These are phyloP conservation scores for Coniochaeta sp. DNA, from an alignment of 2,329 filamentous ascomycete genomes.

Conservation along the genomic window DNA sequence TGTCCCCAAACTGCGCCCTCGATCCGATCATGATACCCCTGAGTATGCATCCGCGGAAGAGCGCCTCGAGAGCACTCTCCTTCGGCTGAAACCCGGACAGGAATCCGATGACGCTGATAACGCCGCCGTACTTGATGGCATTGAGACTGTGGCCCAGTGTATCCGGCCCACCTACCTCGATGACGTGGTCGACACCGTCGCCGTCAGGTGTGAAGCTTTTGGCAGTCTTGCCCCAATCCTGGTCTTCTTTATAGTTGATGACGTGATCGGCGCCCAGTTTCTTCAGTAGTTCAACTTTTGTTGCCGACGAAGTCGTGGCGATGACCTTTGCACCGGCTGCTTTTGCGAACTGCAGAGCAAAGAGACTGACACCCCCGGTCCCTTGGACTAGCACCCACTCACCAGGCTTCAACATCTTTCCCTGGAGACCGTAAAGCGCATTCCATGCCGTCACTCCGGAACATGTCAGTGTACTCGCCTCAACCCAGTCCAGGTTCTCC, in stretches of 20 bases:
- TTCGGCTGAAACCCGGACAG: neutral
- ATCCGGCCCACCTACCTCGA: neutral
- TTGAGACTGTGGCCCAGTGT: slow-evolving; percentile 1
- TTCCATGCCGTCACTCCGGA: slow-evolving; percentile 5
- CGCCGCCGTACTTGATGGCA: neutral
- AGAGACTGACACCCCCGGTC: neutral
- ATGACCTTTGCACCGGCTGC: neutral
- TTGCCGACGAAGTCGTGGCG: neutral
- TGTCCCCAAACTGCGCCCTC: neutral
- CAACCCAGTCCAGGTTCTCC: neutral
- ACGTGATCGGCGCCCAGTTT: slow-evolving; percentile 1
- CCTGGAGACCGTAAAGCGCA: neutral
- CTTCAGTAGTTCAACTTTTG: neutral
- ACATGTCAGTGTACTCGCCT: neutral
- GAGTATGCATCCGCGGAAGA: neutral
- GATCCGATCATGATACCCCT: neutral
- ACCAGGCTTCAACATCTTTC: neutral
- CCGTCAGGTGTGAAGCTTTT: neutral
- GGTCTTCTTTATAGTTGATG: slow-evolving; percentile 1
- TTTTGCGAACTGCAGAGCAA: neutral
- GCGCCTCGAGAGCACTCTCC: neutral
- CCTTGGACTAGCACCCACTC: slow-evolving; percentile 1
- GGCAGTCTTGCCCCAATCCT: neutral
- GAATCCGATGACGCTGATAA: slow-evolving; percentile 1
- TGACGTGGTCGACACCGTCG: neutral